Evolutionary conservation across 2,329 filamentous ascomycete species (phyloP), one percentile per base, ranked within the genome.

Genomic region (Colletotrichum sp.): DNA sequence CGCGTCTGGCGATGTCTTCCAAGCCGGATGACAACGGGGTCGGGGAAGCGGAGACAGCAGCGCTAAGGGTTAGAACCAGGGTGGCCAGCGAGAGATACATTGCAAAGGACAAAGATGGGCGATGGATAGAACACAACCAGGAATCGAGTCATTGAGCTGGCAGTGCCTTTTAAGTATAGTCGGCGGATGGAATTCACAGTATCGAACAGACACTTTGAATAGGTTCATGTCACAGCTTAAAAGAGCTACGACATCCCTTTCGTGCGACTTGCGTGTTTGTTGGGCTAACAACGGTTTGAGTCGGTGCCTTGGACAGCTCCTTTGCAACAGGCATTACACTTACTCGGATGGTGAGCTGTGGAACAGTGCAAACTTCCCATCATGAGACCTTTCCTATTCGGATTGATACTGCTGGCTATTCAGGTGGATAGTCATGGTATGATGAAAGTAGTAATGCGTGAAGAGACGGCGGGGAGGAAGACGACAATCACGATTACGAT

Each of bases 291-390:
- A 52, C 13, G 43, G 43, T 7, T 3, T 4, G n/a, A 21, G 12
- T 24, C 12, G 43, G 6, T 7, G n/a, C 43, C n/a, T 12, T 24
- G 6, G 43, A 52, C n/a, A 12, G 10, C 10, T n/a, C n/a, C 43
- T 10, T 52, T 21, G 43, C 3, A 52, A 12, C n/a, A 3, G 4
- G n/a, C 10, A 52, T 7, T 52, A 6, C 43, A 7, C 21, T 52
- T 52, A 0, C n/a, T 7, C 4, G n/a, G 12, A 21, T 5, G 2
- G 10, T 5, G n/a, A 21, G n/a, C 43, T 24, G 12, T 7, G n/a
- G 10, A 21, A 21, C n/a, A 52, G n/a, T 13, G n/a, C 9, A 48
- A 52, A 24, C n/a, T 52, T 13, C 10, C 6, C 43, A 21, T 12
- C 4, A 10, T 5, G 6, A 9, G n/a, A 36, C 18, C 5, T 43